Evolutionary conservation across 129 eudicot species (phyloP).

Genomic region (Logfia minima): DNA sequence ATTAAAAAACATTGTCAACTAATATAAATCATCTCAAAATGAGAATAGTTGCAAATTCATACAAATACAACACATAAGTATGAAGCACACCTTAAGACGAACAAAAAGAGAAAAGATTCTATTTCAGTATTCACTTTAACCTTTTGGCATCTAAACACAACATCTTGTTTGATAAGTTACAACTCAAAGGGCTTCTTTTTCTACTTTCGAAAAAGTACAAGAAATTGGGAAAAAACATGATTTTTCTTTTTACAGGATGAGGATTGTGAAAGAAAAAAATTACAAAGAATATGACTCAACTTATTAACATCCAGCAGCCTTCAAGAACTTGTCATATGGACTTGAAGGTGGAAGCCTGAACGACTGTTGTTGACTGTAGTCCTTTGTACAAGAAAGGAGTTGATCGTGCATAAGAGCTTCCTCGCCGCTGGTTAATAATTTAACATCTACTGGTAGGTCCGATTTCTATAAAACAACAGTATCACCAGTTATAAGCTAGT

Average conservation of each 20-base stretch:
- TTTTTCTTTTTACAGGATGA: conserved; percentile 16
- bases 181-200: conserved; percentile 20
- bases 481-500: background rate
- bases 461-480: conserved; percentile 25
- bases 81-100: conserved; percentile 13
- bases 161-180: conserved; percentile 17
- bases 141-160: conserved; percentile 23
- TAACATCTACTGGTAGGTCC: conserved; percentile 33
- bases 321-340: conserved; percentile 81
- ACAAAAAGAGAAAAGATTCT: background rate
- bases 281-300: conserved; percentile 1
- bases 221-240: conserved; percentile 1
- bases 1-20: background rate
- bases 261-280: conserved; percentile 15
- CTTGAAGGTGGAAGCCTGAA: conserved; percentile 87
- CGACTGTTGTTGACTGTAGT: conserved; percentile 53
- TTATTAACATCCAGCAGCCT: conserved; percentile 80
- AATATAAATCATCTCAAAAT: background rate
- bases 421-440: conserved; percentile 33
- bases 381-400: conserved; percentile 40
- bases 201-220: conserved; percentile 22
- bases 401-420: conserved; percentile 32
- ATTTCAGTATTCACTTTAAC: conserved; percentile 4
- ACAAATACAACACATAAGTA: conserved; percentile 12
- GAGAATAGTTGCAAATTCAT: background rate